Evolutionary conservation across 495 filamentous ascomycete genomes (phyloP), one percentile per base, ranked within the genome.

Genomic region (Entonaema liquescens): DNA sequence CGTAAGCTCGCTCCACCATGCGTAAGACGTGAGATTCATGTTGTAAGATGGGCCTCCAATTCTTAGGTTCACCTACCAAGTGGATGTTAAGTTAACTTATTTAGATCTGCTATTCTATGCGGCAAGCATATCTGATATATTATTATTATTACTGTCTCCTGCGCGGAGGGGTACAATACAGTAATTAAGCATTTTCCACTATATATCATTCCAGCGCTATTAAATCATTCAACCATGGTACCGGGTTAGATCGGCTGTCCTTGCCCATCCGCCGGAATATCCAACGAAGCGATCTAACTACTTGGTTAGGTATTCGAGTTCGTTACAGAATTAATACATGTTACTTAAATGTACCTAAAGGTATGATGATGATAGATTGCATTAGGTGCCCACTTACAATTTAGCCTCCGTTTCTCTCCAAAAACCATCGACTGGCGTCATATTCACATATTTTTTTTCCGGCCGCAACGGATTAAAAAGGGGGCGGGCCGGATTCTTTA

Each of bases 401-500:
- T 42, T 47, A 47, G 42, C 42, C 42, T 47, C 42, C 42, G 19
- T 19, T 29, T 25, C 54, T 65, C 25, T 56, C 38, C n/a, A 65
- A 36, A 36, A 23, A 26, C 25, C 35, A 31, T 28, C 54, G 5
- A 44, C 38, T 52, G 21, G 56, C 47, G 29, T 55, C 42, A 47
- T 47, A 47, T 23, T 9, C 31, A 7, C 11, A 7, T 33, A 7
- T 33, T 49, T 26, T 15, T 35, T 17, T 56, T 26, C 58, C 66
- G 66, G 66, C 52, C 42, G 31, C 52, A 47, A 50, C 55, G 35
- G 54, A 57, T 28, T 65, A 5, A 31, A 59, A 63, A 64, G 23
- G 52, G 60, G 59, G 53, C 59, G 59, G 54, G 44, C 67, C 67
- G 67, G 60, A 42, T 64, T 33, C 28, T 64, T 58, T 59, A 59